A percentile compares a stretch with the other conserved stretches of the same genome.
Evolutionary conservation across 805 yeast genomes (phyloP).

Genomic region (Starmera amethionina): DNA sequence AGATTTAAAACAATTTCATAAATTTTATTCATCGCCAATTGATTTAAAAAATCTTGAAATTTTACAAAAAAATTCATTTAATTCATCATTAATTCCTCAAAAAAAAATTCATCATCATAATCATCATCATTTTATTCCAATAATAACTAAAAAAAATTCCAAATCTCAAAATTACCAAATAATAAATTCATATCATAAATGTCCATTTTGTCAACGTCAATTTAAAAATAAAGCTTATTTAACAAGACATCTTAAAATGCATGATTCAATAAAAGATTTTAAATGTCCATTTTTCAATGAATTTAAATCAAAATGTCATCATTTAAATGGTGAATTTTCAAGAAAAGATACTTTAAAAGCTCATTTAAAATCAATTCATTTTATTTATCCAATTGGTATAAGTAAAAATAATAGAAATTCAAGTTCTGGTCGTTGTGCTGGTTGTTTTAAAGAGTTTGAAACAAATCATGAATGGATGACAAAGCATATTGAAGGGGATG

Average conservation of each 20-base stretch:
- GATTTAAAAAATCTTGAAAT: too few species aligned
- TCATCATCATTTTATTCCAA: background rate
- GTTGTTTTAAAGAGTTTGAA: constrained; percentile 47
- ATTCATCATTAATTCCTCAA: background rate
- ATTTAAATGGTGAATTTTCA: constrained; percentile 61
- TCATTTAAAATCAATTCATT: constrained; percentile 70
- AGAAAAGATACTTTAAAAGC: constrained; percentile 76
- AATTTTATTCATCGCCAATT: constrained; percentile 8
- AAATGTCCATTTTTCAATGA: constrained; percentile 60
- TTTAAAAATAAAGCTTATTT: constrained; percentile 74
- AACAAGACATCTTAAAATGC: constrained; percentile 78
- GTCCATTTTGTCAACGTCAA: constrained; percentile 60
- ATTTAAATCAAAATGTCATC: constrained; percentile 37
- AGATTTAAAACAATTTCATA: constrained; percentile 10
- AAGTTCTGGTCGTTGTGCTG: constrained; percentile 57
- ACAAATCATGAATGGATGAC: constrained; percentile 62
- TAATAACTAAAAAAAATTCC: background rate
- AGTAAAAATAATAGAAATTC: constrained; percentile 50
- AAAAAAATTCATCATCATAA: constrained; percentile 6
- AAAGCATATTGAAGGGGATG: constrained; percentile 51
- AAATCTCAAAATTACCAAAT: background rate
- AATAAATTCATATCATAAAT: constrained; percentile 21
- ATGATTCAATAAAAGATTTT: constrained; percentile 66
- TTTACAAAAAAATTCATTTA: too few species aligned
- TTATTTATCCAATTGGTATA: constrained; percentile 65